Base-by-base conservation (phyloP, 331 rosid species). In the Rosa hybrid region DNA sequence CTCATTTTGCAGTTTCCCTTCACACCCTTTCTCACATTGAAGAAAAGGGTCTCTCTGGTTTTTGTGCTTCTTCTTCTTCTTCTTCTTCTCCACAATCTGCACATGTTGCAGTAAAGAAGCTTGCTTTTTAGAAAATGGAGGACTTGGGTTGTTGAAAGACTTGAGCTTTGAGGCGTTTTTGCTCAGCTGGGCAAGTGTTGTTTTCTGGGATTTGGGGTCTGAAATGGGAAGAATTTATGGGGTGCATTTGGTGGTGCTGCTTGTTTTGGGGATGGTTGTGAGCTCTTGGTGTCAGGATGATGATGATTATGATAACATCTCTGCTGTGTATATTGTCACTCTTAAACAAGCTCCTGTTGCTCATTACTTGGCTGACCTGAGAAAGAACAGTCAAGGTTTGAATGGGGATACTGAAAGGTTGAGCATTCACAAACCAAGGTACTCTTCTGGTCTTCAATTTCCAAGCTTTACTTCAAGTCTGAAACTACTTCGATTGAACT, bases 301-400 rank as follows among this genome's bases (percentile, higher is more conserved):
- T 51, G 74, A 65, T 0, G 91, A 72, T 82, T 88, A 87, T 18
- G 91, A 84, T 73, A 86, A 78, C 77, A 77, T 73, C 72, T 49
- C 96, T 13, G 90, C 86, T 76, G 94, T 96, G 53, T 93, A 96
- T 78, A 91, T 96, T 75, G 97, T 96, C 73, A 87, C 93, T 78
- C 87, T 96, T 41, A 91, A 81, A 85, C 86, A 91, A 79, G 82
- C 91, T 85, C 90, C 94, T 75, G 57, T 89, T 72, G 83, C 87
- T 85, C 93, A 87, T 87, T 86, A 83, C 75, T 82, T 82, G 48
- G 83, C 80, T 68, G 92, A 89, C 86, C 76, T 85, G 77, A 90
- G 86, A 82, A 86, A 71, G 41, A 86, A 79, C 62, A 75, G 76
- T 38, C 82, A 83, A 76, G 86, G 79, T 53, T 63, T 77, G 81